A percentile compares a stretch with the other conserved stretches of the same genome.
These are phyloP conservation scores for Lachancea nothofagi DNA, from an alignment of 805 yeast species.

Conservation along the genomic window DNA sequence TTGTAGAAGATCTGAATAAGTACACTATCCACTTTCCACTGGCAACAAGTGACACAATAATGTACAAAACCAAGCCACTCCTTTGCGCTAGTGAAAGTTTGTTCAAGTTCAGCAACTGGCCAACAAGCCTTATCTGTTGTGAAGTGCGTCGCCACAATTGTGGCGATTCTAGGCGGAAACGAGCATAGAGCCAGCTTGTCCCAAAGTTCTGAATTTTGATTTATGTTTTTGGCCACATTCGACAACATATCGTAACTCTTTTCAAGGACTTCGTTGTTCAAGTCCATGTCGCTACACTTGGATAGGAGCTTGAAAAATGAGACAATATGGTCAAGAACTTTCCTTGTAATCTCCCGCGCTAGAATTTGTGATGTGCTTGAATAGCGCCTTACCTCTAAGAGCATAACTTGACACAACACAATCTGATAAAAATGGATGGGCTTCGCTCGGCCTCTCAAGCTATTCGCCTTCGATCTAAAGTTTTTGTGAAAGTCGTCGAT, in stretches of 20 bases:
- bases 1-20: slow-evolving; percentile 42
- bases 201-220: slow-evolving; percentile 20
- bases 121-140: slow-evolving; percentile 19
- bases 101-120: slow-evolving; percentile 18
- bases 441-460: slow-evolving; percentile 22
- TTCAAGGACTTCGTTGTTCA: slow-evolving; percentile 10
- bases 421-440: slow-evolving; percentile 31
- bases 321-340: slow-evolving; percentile 23
- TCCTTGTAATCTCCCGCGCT: slow-evolving; percentile 14
- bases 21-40: slow-evolving; percentile 37
- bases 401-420: slow-evolving; percentile 27
- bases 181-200: slow-evolving; percentile 10
- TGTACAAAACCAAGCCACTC: slow-evolving; percentile 18
- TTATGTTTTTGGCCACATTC: slow-evolving; percentile 12
- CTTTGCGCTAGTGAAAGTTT: slow-evolving; percentile 10
- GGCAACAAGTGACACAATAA: slow-evolving; percentile 17
- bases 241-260: slow-evolving; percentile 21
- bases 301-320: slow-evolving; percentile 27
- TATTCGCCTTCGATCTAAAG: slow-evolving; percentile 25
- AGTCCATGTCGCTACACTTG: slow-evolving; percentile 12
- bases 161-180: slow-evolving; percentile 17
- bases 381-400: slow-evolving; percentile 24
- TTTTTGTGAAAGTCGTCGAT: slow-evolving; percentile 24
- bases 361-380: slow-evolving; percentile 14
- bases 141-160: slow-evolving; percentile 17